phyloP scores from a whole-genome alignment of 805 yeast species.

The Candida boidinii region DNA sequence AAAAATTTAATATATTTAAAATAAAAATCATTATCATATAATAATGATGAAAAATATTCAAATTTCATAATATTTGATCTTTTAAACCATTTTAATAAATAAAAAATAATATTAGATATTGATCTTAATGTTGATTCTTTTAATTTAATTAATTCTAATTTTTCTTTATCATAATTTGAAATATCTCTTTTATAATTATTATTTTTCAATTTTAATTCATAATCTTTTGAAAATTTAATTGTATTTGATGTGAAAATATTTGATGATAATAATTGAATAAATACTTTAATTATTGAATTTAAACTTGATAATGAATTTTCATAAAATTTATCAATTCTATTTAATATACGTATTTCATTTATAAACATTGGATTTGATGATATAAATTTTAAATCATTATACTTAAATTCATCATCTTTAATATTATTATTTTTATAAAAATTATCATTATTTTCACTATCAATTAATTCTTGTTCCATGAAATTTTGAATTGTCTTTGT shows the following conservation, averaged over 20 bases:
- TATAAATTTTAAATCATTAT: constrained; percentile 19
- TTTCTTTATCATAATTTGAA: constrained; percentile 23
- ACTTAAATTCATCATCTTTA: constrained; percentile 6
- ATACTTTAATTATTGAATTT: constrained; percentile 54
- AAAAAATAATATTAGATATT: constrained; percentile 40
- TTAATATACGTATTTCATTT: constrained; percentile 32
- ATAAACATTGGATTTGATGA: constrained; percentile 27
- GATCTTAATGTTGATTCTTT: constrained; percentile 58
- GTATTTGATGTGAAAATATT: constrained; percentile 25
- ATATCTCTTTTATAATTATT: constrained; percentile 8
- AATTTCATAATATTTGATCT: constrained; percentile 68
- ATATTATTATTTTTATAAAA: constrained; percentile 1
- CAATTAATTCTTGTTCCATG: constrained; percentile 48
- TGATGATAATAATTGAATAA: constrained; percentile 55
- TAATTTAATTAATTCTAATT: constrained; percentile 47
- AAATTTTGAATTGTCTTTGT: constrained; percentile 66
- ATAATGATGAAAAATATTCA: constrained; percentile 60
- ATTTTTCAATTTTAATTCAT: constrained; percentile 26
- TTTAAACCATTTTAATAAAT: constrained; percentile 71
- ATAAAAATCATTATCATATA: constrained; percentile 66
- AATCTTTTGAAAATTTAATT: constrained; percentile 23
- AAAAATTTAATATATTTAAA: constrained; percentile 25
- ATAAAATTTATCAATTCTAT: constrained; percentile 57
- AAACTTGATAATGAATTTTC: constrained; percentile 40
- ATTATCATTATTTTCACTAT: constrained; percentile 33